phyloP scores from a whole-genome alignment of 106 monocot species.

The Alisma plantagoaquatica region DNA sequence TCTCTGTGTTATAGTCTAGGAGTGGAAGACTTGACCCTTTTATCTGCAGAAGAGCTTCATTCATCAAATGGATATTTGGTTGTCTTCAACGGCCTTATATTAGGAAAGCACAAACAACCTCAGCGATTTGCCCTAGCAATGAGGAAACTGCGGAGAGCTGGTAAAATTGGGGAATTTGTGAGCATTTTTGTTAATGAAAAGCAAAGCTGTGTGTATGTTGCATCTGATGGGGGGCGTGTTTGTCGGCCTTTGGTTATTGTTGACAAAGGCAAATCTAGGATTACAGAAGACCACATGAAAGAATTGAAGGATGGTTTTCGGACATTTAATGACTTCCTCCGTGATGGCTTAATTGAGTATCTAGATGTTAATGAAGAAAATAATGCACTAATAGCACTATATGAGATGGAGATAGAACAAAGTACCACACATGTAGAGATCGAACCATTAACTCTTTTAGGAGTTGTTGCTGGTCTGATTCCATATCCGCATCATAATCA shows the following conservation, averaged over 20 bases:
- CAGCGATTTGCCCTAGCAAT: conserved; percentile 68
- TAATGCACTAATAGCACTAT: conserved; percentile 90
- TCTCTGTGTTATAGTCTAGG: conserved; percentile 26
- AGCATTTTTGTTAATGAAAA: conserved; percentile 87
- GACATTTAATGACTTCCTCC: conserved; percentile 76
- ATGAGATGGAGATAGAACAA: conserved; percentile 42
- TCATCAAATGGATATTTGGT: conserved; percentile 62
- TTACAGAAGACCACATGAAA: conserved; percentile 89
- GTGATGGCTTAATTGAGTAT: conserved; percentile 87
- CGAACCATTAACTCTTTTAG: conserved; percentile 92
- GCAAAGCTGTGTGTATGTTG: conserved; percentile 88
- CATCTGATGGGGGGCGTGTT: conserved; percentile 97
- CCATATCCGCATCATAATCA: conserved; percentile 99
- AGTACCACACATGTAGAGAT: conserved; percentile 90
- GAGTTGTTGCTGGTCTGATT: conserved; percentile 87
- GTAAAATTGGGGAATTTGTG: conserved; percentile 87
- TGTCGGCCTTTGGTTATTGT: conserved; percentile 98
- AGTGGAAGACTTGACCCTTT: conserved; percentile 48
- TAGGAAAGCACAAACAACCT: conserved; percentile 74
- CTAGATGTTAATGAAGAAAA: conserved; percentile 99
- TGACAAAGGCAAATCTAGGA: conserved; percentile 74
- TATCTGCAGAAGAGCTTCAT: conserved; percentile 85
- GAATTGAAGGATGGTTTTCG: conserved; percentile 91
- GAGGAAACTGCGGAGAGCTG: conserved; percentile 66
- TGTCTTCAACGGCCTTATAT: conserved; percentile 76